phyloP scores from a whole-genome alignment of 805 yeast genomes.

The Starmerella bombicola region DNA sequence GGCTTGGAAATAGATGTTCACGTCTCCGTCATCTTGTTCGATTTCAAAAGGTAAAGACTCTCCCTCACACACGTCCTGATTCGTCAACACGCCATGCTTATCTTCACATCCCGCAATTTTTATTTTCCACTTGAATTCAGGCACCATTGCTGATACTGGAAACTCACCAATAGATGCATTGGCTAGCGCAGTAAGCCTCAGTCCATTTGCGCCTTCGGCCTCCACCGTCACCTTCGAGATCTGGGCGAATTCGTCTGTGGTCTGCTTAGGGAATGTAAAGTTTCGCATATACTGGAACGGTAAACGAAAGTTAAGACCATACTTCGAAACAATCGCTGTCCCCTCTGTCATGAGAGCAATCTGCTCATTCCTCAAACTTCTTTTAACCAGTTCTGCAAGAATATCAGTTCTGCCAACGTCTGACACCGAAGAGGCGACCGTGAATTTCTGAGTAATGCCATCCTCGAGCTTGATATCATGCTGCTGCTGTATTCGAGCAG shows the following conservation, averaged over 20 bases:
- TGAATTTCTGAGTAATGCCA: background rate
- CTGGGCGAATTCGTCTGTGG: constrained; percentile 13
- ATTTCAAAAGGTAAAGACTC: constrained; percentile 15
- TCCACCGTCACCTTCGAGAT: constrained; percentile 7
- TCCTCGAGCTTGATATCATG: background rate
- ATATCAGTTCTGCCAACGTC: constrained; percentile 19
- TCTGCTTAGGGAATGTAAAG: constrained; percentile 8
- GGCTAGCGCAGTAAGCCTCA: constrained; percentile 11
- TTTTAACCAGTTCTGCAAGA: constrained; percentile 8
- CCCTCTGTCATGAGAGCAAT: constrained; percentile 11
- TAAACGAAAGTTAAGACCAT: constrained; percentile 14
- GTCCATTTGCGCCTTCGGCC: background rate
- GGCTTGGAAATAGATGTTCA: constrained; percentile 14
- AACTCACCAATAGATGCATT: constrained; percentile 9
- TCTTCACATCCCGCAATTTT: constrained; percentile 24
- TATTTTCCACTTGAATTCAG: constrained; percentile 24
- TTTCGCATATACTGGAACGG: constrained; percentile 6
- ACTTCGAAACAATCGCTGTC: constrained; percentile 9
- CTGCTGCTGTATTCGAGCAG: background rate
- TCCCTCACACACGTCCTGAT: constrained; percentile 15
- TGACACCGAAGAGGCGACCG: background rate
- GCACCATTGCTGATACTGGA: constrained; percentile 21
- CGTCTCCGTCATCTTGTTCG: constrained; percentile 4
- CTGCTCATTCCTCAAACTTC: constrained; percentile 5
- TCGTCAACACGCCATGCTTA: background rate